Evolutionary conservation across 768 basidiomycete species (phyloP).

Genomic region (Lentinula guzmanii): DNA sequence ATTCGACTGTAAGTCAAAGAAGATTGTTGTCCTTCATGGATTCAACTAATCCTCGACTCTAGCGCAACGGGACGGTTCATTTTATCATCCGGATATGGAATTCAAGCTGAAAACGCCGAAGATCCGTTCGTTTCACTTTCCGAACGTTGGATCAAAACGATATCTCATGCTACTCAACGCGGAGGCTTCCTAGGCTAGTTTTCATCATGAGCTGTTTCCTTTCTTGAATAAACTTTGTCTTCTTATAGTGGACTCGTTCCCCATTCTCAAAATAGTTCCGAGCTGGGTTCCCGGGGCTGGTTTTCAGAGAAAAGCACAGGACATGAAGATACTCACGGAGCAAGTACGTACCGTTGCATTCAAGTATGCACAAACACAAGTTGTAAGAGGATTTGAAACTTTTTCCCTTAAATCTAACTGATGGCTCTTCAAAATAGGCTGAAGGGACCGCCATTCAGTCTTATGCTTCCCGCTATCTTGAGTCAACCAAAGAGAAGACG

Average conservation of each 20-base stretch:
- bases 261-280: conserved; percentile 20
- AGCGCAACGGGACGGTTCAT: conserved; percentile 4
- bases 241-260: conserved; percentile 9
- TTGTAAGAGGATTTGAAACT: neutral
- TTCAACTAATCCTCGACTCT: too few relatives aligned
- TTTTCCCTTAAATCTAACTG: too few relatives aligned
- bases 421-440: neutral
- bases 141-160: neutral
- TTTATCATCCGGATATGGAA: conserved; percentile 4
- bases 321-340: conserved; percentile 1
- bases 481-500: conserved; percentile 1
- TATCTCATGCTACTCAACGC: neutral
- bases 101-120: conserved; percentile 3
- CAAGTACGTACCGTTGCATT: conserved; percentile 6
- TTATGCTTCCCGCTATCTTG: conserved; percentile 8
- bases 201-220: too few relatives aligned
- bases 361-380: neutral
- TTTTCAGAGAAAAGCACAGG: conserved; percentile 16
- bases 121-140: conserved; percentile 3
- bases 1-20: conserved; percentile 1
- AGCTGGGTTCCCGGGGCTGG: conserved; percentile 30
- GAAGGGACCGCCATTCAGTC: conserved; percentile 8
- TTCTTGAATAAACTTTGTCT: too few relatives aligned
- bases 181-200: neutral
- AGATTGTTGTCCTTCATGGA: too few relatives aligned